Evolutionary conservation across 208 protist species (phyloP), one percentile per base, ranked within the genome.

Genomic region (Acanthamoeba royreba): DNA sequence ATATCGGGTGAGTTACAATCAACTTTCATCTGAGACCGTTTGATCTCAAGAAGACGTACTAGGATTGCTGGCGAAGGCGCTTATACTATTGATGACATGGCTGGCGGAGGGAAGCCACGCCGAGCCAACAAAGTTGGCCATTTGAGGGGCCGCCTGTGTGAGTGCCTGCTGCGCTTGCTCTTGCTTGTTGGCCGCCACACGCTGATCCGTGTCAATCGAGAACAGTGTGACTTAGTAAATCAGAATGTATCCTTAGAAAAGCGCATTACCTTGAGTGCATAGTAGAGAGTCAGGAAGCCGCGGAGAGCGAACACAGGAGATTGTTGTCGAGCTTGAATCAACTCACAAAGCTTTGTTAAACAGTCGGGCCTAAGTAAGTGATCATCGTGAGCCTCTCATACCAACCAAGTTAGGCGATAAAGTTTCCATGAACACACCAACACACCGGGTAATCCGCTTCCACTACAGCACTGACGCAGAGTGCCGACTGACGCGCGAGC

Each of bases 341-440:
- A 85, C 19, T 85, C 74, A 17, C 17, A 47, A 13, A 85, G 74
- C 28, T 49, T 38, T 15, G 46, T 22, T 15, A 85, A 85, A 28
- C 42, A 85, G 0, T 46, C 74, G 22, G 74, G 74, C 74, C 74
- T 85, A 42, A 22, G 40, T 33, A 77, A 69, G 33, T 69, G 1
- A 69, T 69, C 28, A 4, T 35, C 53, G 25, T 25, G 19, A 61
- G 19, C 25, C 53, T 61, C 28, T 69, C n/a, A n/a, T n/a, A n/a
- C n/a, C n/a, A 31, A 5, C 4, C 28, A 69, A 69, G 4, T 69
- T 35, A n/a, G 58, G 28, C 28, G 4, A 69, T 69, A 35, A 69
- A 69, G 58, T 31, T 69, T 69, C n/a, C n/a, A n/a, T n/a, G n/a
- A n/a, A n/a, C n/a, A n/a, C n/a, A 85, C 74, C 74, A 85, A 46